A percentile compares a stretch with the other conserved stretches of the same genome.
Evolutionary conservation across 176 grass and related monocot species (phyloP).

Genomic region (Eragrostis nindensis): DNA sequence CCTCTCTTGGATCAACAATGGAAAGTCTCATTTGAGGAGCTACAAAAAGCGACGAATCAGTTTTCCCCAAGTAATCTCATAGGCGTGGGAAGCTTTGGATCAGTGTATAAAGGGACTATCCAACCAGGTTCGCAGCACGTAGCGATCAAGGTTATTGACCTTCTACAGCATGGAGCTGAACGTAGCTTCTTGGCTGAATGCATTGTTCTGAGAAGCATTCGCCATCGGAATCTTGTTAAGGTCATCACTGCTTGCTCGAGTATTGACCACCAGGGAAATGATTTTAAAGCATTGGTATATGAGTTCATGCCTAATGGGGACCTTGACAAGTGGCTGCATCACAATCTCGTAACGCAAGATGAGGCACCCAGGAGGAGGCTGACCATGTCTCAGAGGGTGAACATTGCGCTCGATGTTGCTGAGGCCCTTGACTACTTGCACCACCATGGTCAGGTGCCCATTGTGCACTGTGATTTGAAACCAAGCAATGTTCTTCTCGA

Average conservation of each 20-base stretch:
- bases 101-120: constrained; percentile 43
- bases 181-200: constrained; percentile 49
- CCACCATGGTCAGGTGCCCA: constrained; percentile 25
- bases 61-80: constrained; percentile 36
- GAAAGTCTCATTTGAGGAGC: constrained; percentile 18
- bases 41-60: constrained; percentile 23
- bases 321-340: constrained; percentile 43
- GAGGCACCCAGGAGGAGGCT: neutral
- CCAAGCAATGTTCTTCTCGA: constrained; percentile 41
- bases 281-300: constrained; percentile 52
- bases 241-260: constrained; percentile 46
- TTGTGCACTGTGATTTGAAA: constrained; percentile 47
- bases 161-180: constrained; percentile 32
- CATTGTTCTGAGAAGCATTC: constrained; percentile 19
- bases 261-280: constrained; percentile 40
- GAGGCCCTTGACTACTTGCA: constrained; percentile 44
- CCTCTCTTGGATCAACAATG: constrained; percentile 3
- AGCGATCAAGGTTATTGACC: constrained; percentile 46
- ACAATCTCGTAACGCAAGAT: neutral
- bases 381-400: constrained; percentile 38
- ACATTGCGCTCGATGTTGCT: constrained; percentile 38
- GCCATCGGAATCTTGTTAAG: constrained; percentile 49
- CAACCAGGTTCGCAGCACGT: constrained; percentile 9
- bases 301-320: constrained; percentile 52
- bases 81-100: constrained; percentile 42